Evolutionary conservation across 345 rosid species (phyloP).

Genomic region (Syzygium oleosum): DNA sequence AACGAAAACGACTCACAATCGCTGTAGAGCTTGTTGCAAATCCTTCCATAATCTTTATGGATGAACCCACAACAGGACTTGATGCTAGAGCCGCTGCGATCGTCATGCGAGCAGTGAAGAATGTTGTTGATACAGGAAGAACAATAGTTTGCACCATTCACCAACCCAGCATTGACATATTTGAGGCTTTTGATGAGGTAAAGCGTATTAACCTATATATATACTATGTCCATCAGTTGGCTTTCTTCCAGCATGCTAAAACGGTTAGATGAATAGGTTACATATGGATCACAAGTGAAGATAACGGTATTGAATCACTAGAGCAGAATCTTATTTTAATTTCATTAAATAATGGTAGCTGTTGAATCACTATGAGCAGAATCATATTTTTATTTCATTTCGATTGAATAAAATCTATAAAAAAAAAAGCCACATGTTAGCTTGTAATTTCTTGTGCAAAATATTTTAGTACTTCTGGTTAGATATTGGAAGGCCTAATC

Average conservation of each 20-base stretch:
- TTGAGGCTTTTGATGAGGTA: slow-evolving; percentile 86
- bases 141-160: slow-evolving; percentile 81
- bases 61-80: slow-evolving; percentile 78
- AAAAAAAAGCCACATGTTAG: background rate
- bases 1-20: slow-evolving; percentile 65
- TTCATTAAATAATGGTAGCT: background rate
- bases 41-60: slow-evolving; percentile 82
- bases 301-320: background rate
- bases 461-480: background rate
- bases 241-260: background rate
- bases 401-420: background rate
- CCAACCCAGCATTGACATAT: slow-evolving; percentile 80
- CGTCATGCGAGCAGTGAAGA: slow-evolving; percentile 78
- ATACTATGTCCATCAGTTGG: background rate
- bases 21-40: slow-evolving; percentile 82
- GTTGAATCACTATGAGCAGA: background rate
- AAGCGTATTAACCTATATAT: background rate
- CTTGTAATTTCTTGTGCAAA: background rate
- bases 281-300: background rate
- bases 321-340: background rate
- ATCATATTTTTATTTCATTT: background rate
- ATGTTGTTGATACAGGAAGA: slow-evolving; percentile 65
- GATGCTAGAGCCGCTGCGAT: slow-evolving; percentile 90
- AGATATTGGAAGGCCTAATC: background rate
- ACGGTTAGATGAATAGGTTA: background rate